These are phyloP conservation scores for Pleurotus cornucopiae DNA, from an alignment of 768 basidiomycete genomes.

Conservation along the genomic window DNA sequence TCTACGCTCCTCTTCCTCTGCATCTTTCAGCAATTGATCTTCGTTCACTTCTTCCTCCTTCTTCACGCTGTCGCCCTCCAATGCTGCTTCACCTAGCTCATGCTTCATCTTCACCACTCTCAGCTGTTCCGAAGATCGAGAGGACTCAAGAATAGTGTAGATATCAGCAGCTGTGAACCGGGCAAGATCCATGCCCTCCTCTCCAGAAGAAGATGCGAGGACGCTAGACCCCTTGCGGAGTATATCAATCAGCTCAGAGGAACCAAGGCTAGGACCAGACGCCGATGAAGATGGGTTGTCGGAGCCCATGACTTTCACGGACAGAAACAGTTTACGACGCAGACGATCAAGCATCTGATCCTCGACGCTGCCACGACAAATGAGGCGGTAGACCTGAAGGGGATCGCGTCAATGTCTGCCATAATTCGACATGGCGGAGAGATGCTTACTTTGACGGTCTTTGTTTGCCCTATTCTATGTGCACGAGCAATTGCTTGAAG, in stretches of 20 bases:
- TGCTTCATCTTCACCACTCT: conserved; percentile 43
- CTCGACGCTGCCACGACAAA: conserved; percentile 68
- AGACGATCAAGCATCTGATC: conserved; percentile 74
- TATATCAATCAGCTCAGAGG: conserved; percentile 48
- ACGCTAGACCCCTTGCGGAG: conserved; percentile 57
- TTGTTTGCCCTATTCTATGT: conserved; percentile 77
- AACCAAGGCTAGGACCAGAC: conserved; percentile 26
- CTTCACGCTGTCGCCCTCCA: conserved; percentile 10
- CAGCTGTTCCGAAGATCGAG: conserved; percentile 34
- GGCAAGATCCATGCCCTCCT: conserved; percentile 31
- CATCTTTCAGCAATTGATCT: conserved; percentile 29
- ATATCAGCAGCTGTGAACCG: conserved; percentile 42
- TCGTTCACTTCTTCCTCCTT: conserved; percentile 3
- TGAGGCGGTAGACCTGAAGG: conserved; percentile 53
- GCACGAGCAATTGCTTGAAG: conserved; percentile 84
- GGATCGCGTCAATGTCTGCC: too few relatives aligned
- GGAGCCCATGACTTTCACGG: conserved; percentile 56
- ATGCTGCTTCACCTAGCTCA: conserved; percentile 21
- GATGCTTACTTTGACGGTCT: conserved; percentile 43
- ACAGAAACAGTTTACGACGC: conserved; percentile 66
- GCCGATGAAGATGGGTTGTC: conserved; percentile 20
- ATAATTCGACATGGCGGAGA: too few relatives aligned
- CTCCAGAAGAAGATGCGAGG: conserved; percentile 29
- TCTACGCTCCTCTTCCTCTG: conserved; percentile 49
- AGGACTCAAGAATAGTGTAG: conserved; percentile 39